Base-by-base conservation (phyloP, 2,329 filamentous ascomycete genomes). In the Paracamarosporium sp. region DNA sequence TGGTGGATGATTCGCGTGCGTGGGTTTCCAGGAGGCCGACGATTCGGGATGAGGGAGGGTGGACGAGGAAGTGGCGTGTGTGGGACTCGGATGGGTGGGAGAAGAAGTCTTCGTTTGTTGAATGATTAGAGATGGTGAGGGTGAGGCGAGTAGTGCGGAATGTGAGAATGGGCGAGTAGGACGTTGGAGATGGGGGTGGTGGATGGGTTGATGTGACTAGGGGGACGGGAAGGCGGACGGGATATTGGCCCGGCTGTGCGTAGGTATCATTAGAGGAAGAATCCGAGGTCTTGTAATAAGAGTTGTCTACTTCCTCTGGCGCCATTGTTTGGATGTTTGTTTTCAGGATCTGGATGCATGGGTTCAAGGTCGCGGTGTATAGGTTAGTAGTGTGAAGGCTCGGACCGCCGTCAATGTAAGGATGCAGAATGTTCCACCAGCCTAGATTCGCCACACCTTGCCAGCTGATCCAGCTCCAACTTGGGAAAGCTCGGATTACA, bases 391-490 rank as follows among this genome's bases (percentile, higher is more conserved):
- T n/a, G n/a, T n/a, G n/a, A n/a, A n/a, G n/a, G n/a, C n/a, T 15
- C 3, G 20, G 40, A 17, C 3, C 5, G 2, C 4, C 20, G 20
- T 38, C 35, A 4, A 25, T 12, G 9, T 43, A 25, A 5, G 40
- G 20, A 43, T 43, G 20, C 17, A 5, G 5, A 27, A 2, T 3
- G 40, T 25, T 5, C 40, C 40, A 43, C 40, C 40, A 43, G 20
- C 6, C 20, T 7, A 43, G 40, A 43, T 43, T 20, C 8, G 24
- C 7, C 20, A 12, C 40, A 27, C 40, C 40, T 24, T 45, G 3
- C 50, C 50, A 53, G 15, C 38, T 25, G 4, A 44, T 17, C 38
- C 36, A 53, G 13, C 38, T 44, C 51, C 51, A 53, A 28, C 51
- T 53, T 12, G 51, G 51, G 17, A 53, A 46, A 2, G 5, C 15